Evolutionary conservation across 2,329 filamentous ascomycete species (phyloP).

Genomic region (Cercospora sojina): DNA sequence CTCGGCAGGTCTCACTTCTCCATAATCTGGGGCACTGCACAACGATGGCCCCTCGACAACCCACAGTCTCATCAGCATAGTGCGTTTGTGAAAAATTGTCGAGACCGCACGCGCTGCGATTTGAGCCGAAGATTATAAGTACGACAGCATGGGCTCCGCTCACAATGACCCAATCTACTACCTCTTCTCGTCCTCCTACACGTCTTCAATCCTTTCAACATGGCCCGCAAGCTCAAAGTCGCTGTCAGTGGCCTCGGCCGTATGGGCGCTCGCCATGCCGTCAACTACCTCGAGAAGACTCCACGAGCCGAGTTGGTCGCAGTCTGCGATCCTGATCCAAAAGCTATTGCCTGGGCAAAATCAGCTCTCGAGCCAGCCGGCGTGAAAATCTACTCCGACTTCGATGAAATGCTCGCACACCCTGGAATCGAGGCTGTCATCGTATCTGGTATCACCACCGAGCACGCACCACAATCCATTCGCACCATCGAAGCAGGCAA

Average conservation of each 20-base stretch:
- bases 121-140: background rate
- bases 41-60: background rate
- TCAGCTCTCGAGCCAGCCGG: background rate
- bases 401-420: background rate
- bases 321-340: conserved; percentile 40
- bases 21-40: background rate
- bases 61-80: background rate
- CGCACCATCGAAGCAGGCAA: background rate
- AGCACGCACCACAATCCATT: background rate
- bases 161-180: background rate
- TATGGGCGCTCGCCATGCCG: conserved; percentile 55
- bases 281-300: conserved; percentile 49
- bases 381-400: background rate
- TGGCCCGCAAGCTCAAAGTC: conserved; percentile 38
- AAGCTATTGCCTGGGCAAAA: conserved; percentile 44
- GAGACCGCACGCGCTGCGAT: background rate
- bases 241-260: conserved; percentile 53
- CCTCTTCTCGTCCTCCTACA: background rate
- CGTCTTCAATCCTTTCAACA: background rate
- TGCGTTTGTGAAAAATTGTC: background rate
- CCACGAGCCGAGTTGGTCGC: conserved; percentile 53
- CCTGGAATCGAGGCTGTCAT: background rate
- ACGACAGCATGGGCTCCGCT: background rate
- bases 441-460: background rate
- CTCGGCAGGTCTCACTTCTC: background rate